These are phyloP conservation scores for Westerdykella ornata DNA, from an alignment of 2,329 filamentous ascomycete genomes.

Conservation along the genomic window DNA sequence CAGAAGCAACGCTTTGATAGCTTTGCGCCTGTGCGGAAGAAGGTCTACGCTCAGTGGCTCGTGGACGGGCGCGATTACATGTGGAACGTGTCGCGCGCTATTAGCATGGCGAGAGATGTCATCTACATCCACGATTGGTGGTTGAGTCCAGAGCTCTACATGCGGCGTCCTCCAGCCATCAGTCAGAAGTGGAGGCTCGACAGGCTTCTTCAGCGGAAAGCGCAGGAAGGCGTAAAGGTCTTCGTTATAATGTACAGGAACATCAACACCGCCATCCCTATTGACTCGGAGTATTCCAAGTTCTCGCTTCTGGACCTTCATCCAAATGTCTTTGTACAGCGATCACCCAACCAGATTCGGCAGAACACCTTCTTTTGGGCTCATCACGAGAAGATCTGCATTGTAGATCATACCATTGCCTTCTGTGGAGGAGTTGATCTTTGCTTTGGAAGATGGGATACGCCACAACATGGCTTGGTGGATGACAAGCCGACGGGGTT, in stretches of 20 bases:
- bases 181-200: constrained; percentile 98
- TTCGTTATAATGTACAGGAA: constrained; percentile 98
- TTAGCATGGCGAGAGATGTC: constrained; percentile 94
- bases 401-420: constrained; percentile 91
- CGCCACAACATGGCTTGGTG: constrained; percentile 79
- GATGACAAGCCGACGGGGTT: constrained; percentile 96
- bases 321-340: constrained; percentile 90
- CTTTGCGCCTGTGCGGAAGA: constrained; percentile 81
- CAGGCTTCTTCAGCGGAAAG: constrained; percentile 85
- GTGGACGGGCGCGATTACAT: constrained; percentile 97
- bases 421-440: constrained; percentile 95
- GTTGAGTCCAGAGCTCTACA: constrained; percentile 92
- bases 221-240: constrained; percentile 89
- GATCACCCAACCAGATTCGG: constrained; percentile 94
- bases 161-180: constrained; percentile 87
- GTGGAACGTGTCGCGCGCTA: constrained; percentile 97
- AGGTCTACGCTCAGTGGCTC: constrained; percentile 90
- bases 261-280: constrained; percentile 92
- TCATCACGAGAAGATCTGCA: constrained; percentile 96
- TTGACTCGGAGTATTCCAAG: constrained; percentile 97
- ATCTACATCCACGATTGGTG: constrained; percentile 99
- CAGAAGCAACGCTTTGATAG: constrained; percentile 81
- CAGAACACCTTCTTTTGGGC: constrained; percentile 99
- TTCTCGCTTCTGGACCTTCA: constrained; percentile 92
- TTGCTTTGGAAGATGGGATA: constrained; percentile 97